Evolutionary conservation across 805 yeast genomes (phyloP).

Genomic region (Saccharomycopsis fibuligera): DNA sequence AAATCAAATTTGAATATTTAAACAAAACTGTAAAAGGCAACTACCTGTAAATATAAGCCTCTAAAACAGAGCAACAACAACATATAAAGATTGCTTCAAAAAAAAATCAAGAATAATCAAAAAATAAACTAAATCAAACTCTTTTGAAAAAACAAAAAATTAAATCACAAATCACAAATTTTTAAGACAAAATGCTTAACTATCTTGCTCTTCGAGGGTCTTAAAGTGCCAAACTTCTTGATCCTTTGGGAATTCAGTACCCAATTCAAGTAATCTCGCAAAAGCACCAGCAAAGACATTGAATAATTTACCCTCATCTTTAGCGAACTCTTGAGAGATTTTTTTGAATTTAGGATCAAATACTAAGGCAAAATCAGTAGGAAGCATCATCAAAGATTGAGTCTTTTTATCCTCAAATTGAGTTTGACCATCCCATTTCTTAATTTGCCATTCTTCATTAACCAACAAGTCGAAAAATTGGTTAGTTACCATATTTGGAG

Average conservation of each 20-base stretch:
- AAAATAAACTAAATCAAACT: too few relatives aligned
- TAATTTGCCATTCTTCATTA: conserved; percentile 47
- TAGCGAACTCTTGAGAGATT: conserved; percentile 64
- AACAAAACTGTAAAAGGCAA: too few relatives aligned
- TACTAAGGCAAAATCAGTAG: conserved; percentile 69
- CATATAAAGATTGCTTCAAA: too few relatives aligned
- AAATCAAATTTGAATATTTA: too few relatives aligned
- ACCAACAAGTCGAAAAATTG: conserved; percentile 61
- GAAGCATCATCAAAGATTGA: conserved; percentile 74
- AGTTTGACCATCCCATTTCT: conserved; percentile 55
- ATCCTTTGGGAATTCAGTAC: conserved; percentile 55
- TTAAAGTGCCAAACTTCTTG: conserved; percentile 43
- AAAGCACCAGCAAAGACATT: conserved; percentile 61
- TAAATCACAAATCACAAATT: too few relatives aligned
- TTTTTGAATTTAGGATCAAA: conserved; percentile 51
- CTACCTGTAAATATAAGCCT: too few relatives aligned
- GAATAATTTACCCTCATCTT: conserved; percentile 55
- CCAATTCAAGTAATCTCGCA: conserved; percentile 68
- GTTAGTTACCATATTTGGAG: conserved; percentile 68
- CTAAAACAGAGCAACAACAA: too few relatives aligned
- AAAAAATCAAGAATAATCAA: too few relatives aligned
- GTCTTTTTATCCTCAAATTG: conserved; percentile 59
- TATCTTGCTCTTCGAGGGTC: conserved; percentile 71
- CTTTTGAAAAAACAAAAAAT: too few relatives aligned
- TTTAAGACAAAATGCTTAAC: too few relatives aligned